Percentiles rank a stretch among this genome's conserved stretches.
Evolutionary conservation across 139 green algal genomes (phyloP).

Genomic region (Chlamydomonas urium): DNA sequence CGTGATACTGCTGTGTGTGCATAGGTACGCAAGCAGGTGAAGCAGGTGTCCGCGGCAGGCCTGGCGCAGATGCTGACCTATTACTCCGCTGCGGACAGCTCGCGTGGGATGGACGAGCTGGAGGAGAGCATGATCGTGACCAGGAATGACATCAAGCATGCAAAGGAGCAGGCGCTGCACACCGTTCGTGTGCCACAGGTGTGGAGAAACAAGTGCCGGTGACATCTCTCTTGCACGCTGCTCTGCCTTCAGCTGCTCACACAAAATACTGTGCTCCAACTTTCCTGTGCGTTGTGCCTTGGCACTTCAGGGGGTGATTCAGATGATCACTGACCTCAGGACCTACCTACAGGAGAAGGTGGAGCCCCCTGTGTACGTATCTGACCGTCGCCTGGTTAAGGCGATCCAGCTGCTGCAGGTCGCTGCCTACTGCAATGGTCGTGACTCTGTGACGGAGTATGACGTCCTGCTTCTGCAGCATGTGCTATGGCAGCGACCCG

Average conservation of each 20-base stretch:
- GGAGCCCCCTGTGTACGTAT: constrained; percentile 88
- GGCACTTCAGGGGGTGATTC: constrained; percentile 59
- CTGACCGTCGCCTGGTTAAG: constrained; percentile 89
- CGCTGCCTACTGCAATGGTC: constrained; percentile 76
- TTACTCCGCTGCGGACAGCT: constrained; percentile 17
- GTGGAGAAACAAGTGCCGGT: no score
- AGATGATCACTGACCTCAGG: constrained; percentile 76
- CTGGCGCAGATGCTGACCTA: constrained; percentile 34
- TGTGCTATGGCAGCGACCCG: constrained; percentile 79
- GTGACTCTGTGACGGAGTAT: constrained; percentile 57
- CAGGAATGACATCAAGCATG: background rate
- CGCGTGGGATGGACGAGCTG: background rate
- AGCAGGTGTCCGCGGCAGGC: constrained; percentile 54
- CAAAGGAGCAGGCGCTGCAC: background rate
- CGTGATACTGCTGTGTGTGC: no score
- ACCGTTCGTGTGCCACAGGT: constrained; percentile 67
- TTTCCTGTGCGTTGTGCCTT: no score
- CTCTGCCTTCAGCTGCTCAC: no score
- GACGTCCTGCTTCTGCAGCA: constrained; percentile 89
- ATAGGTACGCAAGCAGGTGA: constrained; percentile 56
- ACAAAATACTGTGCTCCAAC: no score
- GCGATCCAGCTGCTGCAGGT: constrained; percentile 63
- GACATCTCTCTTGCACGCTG: no score
- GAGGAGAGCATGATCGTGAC: background rate
- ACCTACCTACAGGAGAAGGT: constrained; percentile 76